Evolutionary conservation across 768 basidiomycete species (phyloP), one percentile per base, ranked within the genome.

Genomic region (Rhizopogon vulgaris): DNA sequence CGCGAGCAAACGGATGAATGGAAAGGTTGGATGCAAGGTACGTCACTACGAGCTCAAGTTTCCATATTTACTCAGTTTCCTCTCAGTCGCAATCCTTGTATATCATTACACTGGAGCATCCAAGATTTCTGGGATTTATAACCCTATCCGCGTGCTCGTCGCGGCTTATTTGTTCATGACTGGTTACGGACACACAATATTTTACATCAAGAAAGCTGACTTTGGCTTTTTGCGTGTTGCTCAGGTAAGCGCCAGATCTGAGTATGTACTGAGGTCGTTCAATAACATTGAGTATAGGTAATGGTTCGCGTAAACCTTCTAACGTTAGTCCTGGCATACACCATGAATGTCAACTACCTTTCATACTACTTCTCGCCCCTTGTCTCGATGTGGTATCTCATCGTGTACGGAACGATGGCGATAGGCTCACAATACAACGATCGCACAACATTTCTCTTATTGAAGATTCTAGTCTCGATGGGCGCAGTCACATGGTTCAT

Each of bases 1-100:
- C 78, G 93, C 52, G 90, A 94, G 46, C 91, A 95, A 67, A 95
- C 92, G 1, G 91, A 96, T 58, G 93, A 96, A 69, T 96, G 93
- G 93, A 95, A 95, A 68, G 93, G 93, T 3, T 96, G 93, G 93
- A 96, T 96, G 93, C 93, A 96, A 74, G 76, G 91, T 91, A 61
- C 51, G 86, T 67, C 6, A 17, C 25, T 47, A 40, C 34, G 39
- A 28, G 46, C 11, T 24, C 24, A 22, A 38, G 1, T 27, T 24
- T 43, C 5, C 38, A n/a, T 10, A 32, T 46, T 43, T 25, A 37
- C 43, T 50, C 36, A 53, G n/a, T 52, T 41, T 54, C 10, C 12
- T 41, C 45, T 11, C 41, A 94, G 91, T 94, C 60, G 82, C 78
- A 15, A 91, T 96, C 57, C 78, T 96, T n/a, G 82, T 94, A 60